These are phyloP conservation scores for Athelia psychrophila DNA, from an alignment of 1,284 basidiomycete genomes.

Conservation along the genomic window DNA sequence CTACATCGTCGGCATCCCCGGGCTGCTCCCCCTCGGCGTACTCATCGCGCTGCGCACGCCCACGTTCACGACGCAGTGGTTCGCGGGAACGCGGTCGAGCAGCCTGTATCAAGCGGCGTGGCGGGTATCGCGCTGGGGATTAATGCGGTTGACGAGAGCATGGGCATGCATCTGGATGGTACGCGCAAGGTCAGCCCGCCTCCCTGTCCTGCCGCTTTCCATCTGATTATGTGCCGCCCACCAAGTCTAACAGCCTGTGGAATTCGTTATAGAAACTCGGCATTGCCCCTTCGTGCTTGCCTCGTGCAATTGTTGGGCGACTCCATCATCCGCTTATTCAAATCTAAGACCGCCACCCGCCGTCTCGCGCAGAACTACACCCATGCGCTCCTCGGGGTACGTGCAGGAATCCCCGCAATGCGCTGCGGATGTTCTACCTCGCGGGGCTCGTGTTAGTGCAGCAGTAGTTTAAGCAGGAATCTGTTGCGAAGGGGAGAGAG, in stretches of 20 bases:
- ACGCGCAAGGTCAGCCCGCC: constrained; percentile 51
- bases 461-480: constrained; percentile 46
- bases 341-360: constrained; percentile 32
- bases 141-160: constrained; percentile 37
- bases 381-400: constrained; percentile 52
- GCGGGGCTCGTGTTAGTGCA: constrained; percentile 44
- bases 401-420: constrained; percentile 29
- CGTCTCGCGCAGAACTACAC: constrained; percentile 58
- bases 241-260: too few species aligned
- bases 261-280: constrained; percentile 66
- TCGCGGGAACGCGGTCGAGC: constrained; percentile 44
- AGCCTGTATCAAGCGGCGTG: constrained; percentile 48
- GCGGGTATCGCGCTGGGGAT: constrained; percentile 50
- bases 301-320: constrained; percentile 56
- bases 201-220: too few species aligned
- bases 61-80: constrained; percentile 55
- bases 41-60: constrained; percentile 57
- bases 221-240: too few species aligned
- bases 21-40: constrained; percentile 57
- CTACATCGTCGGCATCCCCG: constrained; percentile 50
- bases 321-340: constrained; percentile 55
- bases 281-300: constrained; percentile 55
- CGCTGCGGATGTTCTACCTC: too few species aligned
- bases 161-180: constrained; percentile 36
- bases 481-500: too few species aligned